Conservation (phyloP, 495 filamentous ascomycete genomes). For the Penicillium desertorum region DNA sequence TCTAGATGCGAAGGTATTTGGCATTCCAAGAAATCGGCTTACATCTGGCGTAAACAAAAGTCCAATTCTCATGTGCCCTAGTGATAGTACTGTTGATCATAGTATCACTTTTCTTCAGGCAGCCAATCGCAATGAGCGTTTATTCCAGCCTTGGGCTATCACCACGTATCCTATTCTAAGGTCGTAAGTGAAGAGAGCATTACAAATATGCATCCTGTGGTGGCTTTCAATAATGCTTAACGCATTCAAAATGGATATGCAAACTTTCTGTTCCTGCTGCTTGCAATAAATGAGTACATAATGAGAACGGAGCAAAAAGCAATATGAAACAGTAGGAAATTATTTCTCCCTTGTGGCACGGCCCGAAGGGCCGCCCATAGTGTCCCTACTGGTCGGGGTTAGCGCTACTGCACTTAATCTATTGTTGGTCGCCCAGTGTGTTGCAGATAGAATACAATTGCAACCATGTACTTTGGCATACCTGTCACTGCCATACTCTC, state of each 20-base stretch:
- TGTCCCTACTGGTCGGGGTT: slow-evolving; percentile 13
- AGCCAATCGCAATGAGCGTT: slow-evolving; percentile 3
- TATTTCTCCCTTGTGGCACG: slow-evolving; percentile 23
- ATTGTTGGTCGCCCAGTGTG: slow-evolving; percentile 1
- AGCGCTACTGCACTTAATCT: slow-evolving; percentile 17
- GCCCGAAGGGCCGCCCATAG: slow-evolving; percentile 19
- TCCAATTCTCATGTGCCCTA: not conserved
- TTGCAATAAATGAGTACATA: not conserved
- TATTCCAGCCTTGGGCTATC: not conserved
- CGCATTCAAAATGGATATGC: slow-evolving; percentile 7
- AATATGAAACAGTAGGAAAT: slow-evolving; percentile 25
- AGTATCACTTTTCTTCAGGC: not conserved
- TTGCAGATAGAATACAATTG: not conserved
- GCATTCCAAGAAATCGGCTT: not conserved
- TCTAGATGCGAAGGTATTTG: not conserved
- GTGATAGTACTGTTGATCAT: slow-evolving; percentile 12
- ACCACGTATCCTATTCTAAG: not conserved
- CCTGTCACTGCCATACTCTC: not conserved
- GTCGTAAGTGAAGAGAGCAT: not conserved
- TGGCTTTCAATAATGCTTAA: slow-evolving; percentile 13
- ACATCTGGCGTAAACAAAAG: not conserved
- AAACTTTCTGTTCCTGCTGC: not conserved
- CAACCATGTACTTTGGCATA: not conserved
- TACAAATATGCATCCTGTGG: slow-evolving; percentile 4
- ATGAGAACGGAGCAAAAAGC: slow-evolving; percentile 12